These are phyloP conservation scores for Nakazawaea populi DNA, from an alignment of 805 yeast species.

Conservation along the genomic window DNA sequence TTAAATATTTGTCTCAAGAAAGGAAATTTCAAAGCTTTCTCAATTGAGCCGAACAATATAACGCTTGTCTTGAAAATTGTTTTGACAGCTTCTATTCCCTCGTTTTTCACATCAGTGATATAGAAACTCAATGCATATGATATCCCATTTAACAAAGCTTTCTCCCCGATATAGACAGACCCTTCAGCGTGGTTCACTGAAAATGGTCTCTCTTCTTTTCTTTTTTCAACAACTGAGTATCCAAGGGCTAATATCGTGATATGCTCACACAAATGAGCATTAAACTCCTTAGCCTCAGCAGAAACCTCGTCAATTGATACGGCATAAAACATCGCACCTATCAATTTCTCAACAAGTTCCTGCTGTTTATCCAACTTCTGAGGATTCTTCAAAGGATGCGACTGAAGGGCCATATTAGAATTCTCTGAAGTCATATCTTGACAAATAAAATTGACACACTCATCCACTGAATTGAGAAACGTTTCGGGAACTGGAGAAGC, in stretches of 20 bases:
- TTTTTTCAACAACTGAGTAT: slow-evolving; percentile 60
- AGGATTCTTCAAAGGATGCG: slow-evolving; percentile 40
- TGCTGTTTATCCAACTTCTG: slow-evolving; percentile 55
- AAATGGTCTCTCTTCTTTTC: slow-evolving; percentile 64
- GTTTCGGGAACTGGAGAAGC: slow-evolving; percentile 41
- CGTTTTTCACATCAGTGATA: slow-evolving; percentile 58
- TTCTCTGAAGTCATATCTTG: slow-evolving; percentile 18
- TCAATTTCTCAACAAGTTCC: slow-evolving; percentile 52
- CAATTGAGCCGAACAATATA: slow-evolving; percentile 60
- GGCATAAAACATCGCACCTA: slow-evolving; percentile 71
- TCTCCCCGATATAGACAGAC: slow-evolving; percentile 58
- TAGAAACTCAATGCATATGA: slow-evolving; percentile 77
- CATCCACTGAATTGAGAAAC: slow-evolving; percentile 37
- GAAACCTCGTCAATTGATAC: slow-evolving; percentile 67
- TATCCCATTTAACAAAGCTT: slow-evolving; percentile 67
- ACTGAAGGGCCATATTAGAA: slow-evolving; percentile 20
- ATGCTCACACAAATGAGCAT: slow-evolving; percentile 70
- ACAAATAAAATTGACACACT: slow-evolving; percentile 41
- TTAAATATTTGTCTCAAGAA: slow-evolving; percentile 71
- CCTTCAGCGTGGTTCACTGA: slow-evolving; percentile 80
- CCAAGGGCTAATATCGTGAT: slow-evolving; percentile 74
- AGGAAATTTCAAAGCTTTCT: slow-evolving; percentile 65
- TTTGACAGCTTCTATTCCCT: slow-evolving; percentile 65
- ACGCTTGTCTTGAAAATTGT: slow-evolving; percentile 56
- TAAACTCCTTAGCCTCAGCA: slow-evolving; percentile 58